Evolutionary conservation across 1,139 yeast genomes (phyloP).

Genomic region (Meyerozyma elateridarum): DNA sequence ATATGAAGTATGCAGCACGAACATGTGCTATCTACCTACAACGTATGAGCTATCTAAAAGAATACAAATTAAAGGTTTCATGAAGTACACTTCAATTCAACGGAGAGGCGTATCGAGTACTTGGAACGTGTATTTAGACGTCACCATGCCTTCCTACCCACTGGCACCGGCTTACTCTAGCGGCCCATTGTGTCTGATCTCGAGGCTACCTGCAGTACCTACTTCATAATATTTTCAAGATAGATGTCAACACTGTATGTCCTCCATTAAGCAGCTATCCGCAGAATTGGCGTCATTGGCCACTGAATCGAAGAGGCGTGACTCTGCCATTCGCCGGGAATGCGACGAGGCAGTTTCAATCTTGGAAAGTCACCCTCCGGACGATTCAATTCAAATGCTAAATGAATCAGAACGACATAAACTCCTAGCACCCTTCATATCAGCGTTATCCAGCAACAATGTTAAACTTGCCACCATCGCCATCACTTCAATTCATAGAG

Average conservation of each 20-base stretch:
- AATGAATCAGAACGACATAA: slow-evolving; percentile 40
- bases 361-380: slow-evolving; percentile 29
- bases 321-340: slow-evolving; percentile 60
- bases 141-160: no score
- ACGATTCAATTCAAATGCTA: slow-evolving; percentile 15
- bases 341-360: slow-evolving; percentile 57
- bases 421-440: slow-evolving; percentile 63
- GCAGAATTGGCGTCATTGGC: slow-evolving; percentile 57
- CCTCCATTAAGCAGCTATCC: slow-evolving; percentile 38
- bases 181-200: no score
- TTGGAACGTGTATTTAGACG: no score
- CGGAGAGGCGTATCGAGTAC: no score
- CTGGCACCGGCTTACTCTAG: no score
- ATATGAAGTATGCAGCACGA: no score
- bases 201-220: no score
- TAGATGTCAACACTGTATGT: not conserved
- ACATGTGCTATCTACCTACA: no score
- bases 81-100: no score
- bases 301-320: slow-evolving; percentile 68
- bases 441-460: slow-evolving; percentile 71
- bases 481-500: slow-evolving; percentile 60
- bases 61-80: no score
- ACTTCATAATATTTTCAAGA: no score
- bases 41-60: no score
- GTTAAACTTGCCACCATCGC: slow-evolving; percentile 70